Evolutionary conservation across 2,329 filamentous ascomycete species (phyloP).

Genomic region (Fusarium guadeloupense): DNA sequence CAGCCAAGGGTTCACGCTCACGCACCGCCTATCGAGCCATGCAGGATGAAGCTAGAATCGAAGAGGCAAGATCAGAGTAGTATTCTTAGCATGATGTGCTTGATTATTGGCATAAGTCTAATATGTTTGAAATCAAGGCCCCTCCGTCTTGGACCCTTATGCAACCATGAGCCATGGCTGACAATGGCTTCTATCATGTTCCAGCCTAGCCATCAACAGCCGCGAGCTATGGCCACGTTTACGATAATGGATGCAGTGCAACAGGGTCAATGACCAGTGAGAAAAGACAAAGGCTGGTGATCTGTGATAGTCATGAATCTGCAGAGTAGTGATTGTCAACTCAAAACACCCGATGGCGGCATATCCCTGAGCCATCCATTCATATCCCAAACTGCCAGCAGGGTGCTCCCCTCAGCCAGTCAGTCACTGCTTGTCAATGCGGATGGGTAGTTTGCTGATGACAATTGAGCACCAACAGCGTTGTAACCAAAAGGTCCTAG

Average conservation of each 20-base stretch:
- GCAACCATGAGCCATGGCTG: conserved; percentile 28
- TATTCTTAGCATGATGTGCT: conserved; percentile 22
- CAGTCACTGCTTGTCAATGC: conserved; percentile 9
- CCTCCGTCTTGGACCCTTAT: conserved; percentile 27
- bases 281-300: neutral
- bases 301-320: neutral
- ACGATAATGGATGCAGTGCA: conserved; percentile 24
- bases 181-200: conserved; percentile 15
- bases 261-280: conserved; percentile 5
- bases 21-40: conserved; percentile 9
- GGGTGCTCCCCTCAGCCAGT: conserved; percentile 1
- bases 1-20: conserved; percentile 16
- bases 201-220: conserved; percentile 13
- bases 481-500: neutral
- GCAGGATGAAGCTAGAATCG: conserved; percentile 9
- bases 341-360: conserved; percentile 39
- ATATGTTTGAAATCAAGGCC: neutral
- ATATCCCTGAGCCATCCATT: conserved; percentile 31
- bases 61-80: conserved; percentile 3
- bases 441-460: neutral
- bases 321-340: conserved; percentile 23
- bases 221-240: conserved; percentile 12
- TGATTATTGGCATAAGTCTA: conserved; percentile 1
- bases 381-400: conserved; percentile 14
- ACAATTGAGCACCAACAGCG: neutral